Base-by-base conservation (phyloP, 2,329 filamentous ascomycete genomes). In the Aciculosporium take region DNA sequence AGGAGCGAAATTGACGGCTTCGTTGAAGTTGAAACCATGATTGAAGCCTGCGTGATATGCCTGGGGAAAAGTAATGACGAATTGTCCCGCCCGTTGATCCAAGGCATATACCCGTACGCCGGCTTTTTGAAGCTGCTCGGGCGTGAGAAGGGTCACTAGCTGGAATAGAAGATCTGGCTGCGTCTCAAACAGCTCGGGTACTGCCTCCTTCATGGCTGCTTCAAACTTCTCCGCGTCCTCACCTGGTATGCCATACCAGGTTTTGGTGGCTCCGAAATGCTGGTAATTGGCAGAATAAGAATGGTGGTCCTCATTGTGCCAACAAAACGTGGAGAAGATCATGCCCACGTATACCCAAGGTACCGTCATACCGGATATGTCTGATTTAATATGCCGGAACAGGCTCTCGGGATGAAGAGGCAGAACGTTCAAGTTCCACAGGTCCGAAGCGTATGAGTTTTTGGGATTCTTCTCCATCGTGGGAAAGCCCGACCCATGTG, bases 301-400 rank as follows among this genome's bases (percentile, higher is more conserved):
- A 57, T 94, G 95, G 56, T 98, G 91, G 54, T 98, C 91, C 56
- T 98, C 91, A 48, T 94, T 95, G 59, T 98, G 91, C 91, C 91
- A 98, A 61, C 91, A 98, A 56, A 98, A 98, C 0, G 91, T 96
- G 0, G 91, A 98, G 58, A 98, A 98, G 30, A 94, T 93, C 91
- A 98, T 98, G 46, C 91, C 91, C 4, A 98, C 91, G 56, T 98
- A 98, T 3, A 98, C 78, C 91, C 91, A 98, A 0, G 91, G 91
- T 7, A 98, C 89, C 0, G 91, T 98, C 91, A 98, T 98, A 29
- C 91, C 91, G 2, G 91, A 96, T 40, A 98, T 93, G 56, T 98
- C 91, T 0, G 89, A 86, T 59, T 96, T 96, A 68, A 98, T 96
- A 53, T 98, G 85, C 37, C 89, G 77, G 66, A 98, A 98, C 1